Percentiles rank a stretch among this genome's conserved stretches.
These are phyloP conservation scores for Daldinia loculata DNA, from an alignment of 495 filamentous ascomycete genomes.

Conservation along the genomic window DNA sequence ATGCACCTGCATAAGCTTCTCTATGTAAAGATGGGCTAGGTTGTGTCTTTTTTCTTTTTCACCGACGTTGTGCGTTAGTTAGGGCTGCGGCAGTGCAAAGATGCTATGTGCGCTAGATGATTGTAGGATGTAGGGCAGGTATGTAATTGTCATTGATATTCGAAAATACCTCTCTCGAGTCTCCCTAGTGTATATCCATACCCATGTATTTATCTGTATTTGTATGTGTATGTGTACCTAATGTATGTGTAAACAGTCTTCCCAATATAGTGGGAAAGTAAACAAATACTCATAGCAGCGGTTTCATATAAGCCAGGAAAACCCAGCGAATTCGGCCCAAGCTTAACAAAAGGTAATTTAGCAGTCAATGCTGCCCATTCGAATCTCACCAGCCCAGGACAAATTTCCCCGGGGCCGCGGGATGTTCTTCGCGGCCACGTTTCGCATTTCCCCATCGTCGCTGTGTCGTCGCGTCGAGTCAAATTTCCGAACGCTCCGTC, in stretches of 20 bases:
- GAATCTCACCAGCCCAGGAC: background rate
- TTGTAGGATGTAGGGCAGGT: too few relatives aligned
- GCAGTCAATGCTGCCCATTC: background rate
- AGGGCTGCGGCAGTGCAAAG: too few relatives aligned
- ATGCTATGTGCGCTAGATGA: too few relatives aligned
- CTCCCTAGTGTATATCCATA: too few relatives aligned
- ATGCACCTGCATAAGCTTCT: background rate
- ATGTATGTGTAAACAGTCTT: background rate
- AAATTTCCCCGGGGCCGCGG: conserved; percentile 17
- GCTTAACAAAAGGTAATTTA: background rate
- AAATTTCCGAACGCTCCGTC: conserved; percentile 34
- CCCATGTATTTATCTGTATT: too few relatives aligned
- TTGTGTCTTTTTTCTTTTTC: background rate
- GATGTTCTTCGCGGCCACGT: conserved; percentile 29
- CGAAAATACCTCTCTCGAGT: too few relatives aligned
- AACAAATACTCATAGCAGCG: background rate
- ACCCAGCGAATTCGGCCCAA: background rate
- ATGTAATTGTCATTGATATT: too few relatives aligned
- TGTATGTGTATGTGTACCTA: too few relatives aligned
- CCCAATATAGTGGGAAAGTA: background rate
- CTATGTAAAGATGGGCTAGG: too few relatives aligned
- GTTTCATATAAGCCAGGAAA: conserved; percentile 3
- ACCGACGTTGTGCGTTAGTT: too few relatives aligned
- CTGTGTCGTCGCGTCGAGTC: background rate
- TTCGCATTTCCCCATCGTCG: conserved; percentile 7